Conservation (phyloP, 179 eudicot species). For the Silene coronaria region DNA sequence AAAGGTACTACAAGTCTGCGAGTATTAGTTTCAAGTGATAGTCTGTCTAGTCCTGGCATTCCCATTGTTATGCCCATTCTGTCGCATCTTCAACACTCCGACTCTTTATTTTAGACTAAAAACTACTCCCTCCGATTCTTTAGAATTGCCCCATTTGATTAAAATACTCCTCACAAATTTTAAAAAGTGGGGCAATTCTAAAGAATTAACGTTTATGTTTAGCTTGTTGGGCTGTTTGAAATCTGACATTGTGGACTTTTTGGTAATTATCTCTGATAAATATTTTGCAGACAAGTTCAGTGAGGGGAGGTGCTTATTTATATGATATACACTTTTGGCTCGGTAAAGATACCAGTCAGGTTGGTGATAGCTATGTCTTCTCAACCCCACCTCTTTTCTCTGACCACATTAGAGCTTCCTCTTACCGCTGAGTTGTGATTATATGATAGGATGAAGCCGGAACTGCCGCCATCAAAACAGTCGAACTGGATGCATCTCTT, state of each 20-base stretch:
- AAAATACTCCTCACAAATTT: too few relatives aligned
- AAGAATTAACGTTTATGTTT: background rate
- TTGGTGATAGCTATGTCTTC: slow-evolving; percentile 19
- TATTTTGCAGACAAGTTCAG: slow-evolving; percentile 64
- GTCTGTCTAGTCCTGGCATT: too few relatives aligned
- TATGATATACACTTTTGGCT: slow-evolving; percentile 97
- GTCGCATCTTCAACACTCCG: too few relatives aligned
- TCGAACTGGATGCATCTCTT: slow-evolving; percentile 84
- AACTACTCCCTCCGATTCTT: too few relatives aligned
- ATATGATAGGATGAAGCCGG: slow-evolving; percentile 83
- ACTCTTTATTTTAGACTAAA: too few relatives aligned
- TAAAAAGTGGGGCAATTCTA: too few relatives aligned
- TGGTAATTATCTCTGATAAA: slow-evolving; percentile 5
- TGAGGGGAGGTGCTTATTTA: slow-evolving; percentile 86
- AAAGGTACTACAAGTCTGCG: too few relatives aligned
- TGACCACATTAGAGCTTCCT: background rate
- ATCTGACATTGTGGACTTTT: slow-evolving; percentile 7
- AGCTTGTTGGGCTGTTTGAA: background rate
- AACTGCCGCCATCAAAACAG: slow-evolving; percentile 93
- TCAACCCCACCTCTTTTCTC: background rate
- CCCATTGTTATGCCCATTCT: too few relatives aligned
- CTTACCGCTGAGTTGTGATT: background rate
- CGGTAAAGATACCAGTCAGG: slow-evolving; percentile 98
- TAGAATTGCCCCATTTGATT: too few relatives aligned
- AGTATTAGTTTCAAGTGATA: too few relatives aligned